Percentiles rank a stretch among this genome's conserved stretches.
Conservation (phyloP, 2,329 filamentous ascomycete genomes). For the Penicillium sp. region DNA sequence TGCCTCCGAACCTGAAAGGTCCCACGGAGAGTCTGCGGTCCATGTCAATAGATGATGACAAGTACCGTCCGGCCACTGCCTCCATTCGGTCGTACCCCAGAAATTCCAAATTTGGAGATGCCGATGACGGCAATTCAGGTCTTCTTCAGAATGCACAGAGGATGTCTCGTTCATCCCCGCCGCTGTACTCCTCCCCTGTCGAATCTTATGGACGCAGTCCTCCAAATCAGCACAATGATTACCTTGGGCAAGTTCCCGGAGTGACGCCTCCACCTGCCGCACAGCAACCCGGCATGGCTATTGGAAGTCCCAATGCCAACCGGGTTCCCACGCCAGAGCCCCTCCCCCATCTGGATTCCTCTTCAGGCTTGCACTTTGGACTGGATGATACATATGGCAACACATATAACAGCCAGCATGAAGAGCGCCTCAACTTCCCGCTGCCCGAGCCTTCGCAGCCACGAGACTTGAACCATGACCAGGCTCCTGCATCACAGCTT, state of each 20-base stretch:
- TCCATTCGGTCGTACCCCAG: slow-evolving; percentile 41
- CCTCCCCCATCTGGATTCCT: slow-evolving; percentile 14
- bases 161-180: slow-evolving; percentile 57
- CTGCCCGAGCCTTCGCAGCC: slow-evolving; percentile 19
- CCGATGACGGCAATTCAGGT: slow-evolving; percentile 52
- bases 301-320: slow-evolving; percentile 16
- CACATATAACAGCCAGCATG: neutral
- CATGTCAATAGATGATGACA: slow-evolving; percentile 78
- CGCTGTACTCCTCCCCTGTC: slow-evolving; percentile 26
- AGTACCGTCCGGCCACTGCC: slow-evolving; percentile 66
- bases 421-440: slow-evolving; percentile 25
- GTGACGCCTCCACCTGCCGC: slow-evolving; percentile 10
- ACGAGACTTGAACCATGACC: slow-evolving; percentile 17
- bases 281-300: slow-evolving; percentile 15
- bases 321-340: slow-evolving; percentile 12
- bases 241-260: slow-evolving; percentile 15
- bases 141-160: slow-evolving; percentile 58
- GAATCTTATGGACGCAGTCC: slow-evolving; percentile 13
- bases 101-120: slow-evolving; percentile 44
- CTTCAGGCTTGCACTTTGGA: slow-evolving; percentile 24
- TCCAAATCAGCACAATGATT: slow-evolving; percentile 14
- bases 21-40: slow-evolving; percentile 87
- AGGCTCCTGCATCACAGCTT: slow-evolving; percentile 23
- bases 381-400: slow-evolving; percentile 7
- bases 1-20: slow-evolving; percentile 76